These are phyloP conservation scores for Hanseniaspora clermontiae DNA, from an alignment of 805 yeast species.

Conservation along the genomic window DNA sequence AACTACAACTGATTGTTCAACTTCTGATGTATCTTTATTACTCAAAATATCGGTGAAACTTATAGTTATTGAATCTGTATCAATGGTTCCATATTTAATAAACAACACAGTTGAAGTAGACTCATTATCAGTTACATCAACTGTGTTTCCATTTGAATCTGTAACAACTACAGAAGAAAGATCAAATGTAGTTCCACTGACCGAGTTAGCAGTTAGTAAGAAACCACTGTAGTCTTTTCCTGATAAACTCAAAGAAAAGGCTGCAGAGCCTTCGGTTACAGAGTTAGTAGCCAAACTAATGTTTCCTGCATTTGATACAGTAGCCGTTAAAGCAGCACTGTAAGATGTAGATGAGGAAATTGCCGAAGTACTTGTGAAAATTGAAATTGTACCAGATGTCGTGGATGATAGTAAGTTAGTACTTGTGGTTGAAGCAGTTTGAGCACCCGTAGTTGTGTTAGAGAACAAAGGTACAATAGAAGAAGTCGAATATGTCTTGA, in stretches of 20 bases:
- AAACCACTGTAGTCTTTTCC: neutral
- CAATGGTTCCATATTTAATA: neutral
- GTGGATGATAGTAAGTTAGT: neutral
- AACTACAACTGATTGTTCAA: neutral
- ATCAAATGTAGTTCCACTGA: neutral
- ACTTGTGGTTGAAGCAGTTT: neutral
- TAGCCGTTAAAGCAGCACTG: neutral
- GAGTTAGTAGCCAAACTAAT: neutral
- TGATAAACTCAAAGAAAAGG: neutral
- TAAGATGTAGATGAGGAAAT: neutral
- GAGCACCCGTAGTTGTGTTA: neutral
- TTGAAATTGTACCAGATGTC: neutral
- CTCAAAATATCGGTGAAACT: neutral
- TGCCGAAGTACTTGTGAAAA: neutral
- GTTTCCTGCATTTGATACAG: neutral
- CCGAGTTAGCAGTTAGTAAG: neutral
- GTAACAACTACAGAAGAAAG: neutral
- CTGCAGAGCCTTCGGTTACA: neutral
- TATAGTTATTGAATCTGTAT: neutral
- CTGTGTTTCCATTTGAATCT: neutral
- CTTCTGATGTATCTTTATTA: neutral
- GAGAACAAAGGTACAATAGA: neutral
- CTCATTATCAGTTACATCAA: neutral
- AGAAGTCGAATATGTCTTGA: neutral
- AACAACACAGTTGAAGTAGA: neutral